phyloP scores from a whole-genome alignment of 805 yeast species.

The Starmera dryadoides region DNA sequence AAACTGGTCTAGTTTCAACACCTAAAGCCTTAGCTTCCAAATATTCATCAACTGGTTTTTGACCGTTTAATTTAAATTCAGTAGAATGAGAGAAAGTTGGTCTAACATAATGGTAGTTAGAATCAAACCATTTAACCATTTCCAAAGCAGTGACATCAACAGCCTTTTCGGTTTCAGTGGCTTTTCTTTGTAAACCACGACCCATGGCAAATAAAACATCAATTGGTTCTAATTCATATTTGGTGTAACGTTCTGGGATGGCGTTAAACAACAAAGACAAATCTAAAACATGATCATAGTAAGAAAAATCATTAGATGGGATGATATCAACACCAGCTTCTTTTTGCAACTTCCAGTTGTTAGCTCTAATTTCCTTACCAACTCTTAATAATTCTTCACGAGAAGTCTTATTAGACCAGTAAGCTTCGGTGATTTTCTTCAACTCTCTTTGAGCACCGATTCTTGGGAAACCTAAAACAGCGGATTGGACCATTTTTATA shows the following conservation, averaged over 20 bases:
- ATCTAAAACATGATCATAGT: constrained; percentile 95
- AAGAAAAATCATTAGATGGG: constrained; percentile 97
- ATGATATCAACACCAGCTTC: constrained; percentile 95
- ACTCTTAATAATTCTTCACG: constrained; percentile 83
- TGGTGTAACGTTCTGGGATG: constrained; percentile 94
- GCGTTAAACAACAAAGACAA: constrained; percentile 89
- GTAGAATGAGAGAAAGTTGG: constrained; percentile 97
- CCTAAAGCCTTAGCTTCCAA: constrained; percentile 97
- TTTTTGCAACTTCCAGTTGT: constrained; percentile 97
- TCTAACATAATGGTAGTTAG: constrained; percentile 99
- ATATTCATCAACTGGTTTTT: constrained; percentile 95
- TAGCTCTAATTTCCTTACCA: constrained; percentile 92
- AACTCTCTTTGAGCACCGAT: constrained; percentile 99
- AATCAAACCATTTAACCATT: constrained; percentile 99
- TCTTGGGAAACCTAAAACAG: constrained; percentile 99
- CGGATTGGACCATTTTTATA: constrained; percentile 84
- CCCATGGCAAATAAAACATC: constrained; percentile 99
- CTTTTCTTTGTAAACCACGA: constrained; percentile 98
- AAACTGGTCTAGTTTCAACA: constrained; percentile 94
- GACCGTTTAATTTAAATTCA: constrained; percentile 90
- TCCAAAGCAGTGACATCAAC: constrained; percentile 98
- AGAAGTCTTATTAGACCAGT: constrained; percentile 93
- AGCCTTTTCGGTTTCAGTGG: constrained; percentile 77
- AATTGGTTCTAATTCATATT: constrained; percentile 79
- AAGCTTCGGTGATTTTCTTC: constrained; percentile 97